A percentile compares a stretch with the other conserved stretches of the same genome.
Conservation (phyloP, 169 alveolate genomes). For the Pseudocohnilembus persalinus region DNA sequence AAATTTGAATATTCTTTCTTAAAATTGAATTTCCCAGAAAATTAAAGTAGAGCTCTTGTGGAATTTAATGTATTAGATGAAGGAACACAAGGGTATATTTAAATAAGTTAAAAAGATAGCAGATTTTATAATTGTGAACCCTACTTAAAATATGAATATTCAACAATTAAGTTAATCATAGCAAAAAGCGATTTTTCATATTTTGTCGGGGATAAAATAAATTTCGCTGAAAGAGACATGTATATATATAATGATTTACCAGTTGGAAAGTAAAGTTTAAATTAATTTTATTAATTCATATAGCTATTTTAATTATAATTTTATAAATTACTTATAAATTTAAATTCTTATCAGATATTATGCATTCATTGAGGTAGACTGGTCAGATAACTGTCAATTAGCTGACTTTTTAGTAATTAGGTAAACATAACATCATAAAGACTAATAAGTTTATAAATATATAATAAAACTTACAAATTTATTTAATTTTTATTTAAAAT, state of each 20-base stretch:
- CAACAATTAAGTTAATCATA: background rate
- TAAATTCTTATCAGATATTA: background rate
- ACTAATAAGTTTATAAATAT: conserved; percentile 35
- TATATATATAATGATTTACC: background rate
- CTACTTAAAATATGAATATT: background rate
- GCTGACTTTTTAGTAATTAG: background rate
- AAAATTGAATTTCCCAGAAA: conserved; percentile 27
- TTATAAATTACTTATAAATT: conserved; percentile 19
- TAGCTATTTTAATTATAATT: background rate
- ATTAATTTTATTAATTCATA: no score
- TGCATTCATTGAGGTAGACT: background rate
- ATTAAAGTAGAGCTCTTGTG: conserved; percentile 20
- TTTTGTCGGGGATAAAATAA: background rate
- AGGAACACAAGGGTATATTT: conserved; percentile 30
- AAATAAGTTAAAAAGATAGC: conserved; percentile 48
- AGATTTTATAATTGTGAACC: conserved; percentile 48
- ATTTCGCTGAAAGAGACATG: background rate
- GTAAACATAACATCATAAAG: conserved; percentile 20
- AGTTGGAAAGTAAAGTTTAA: no score
- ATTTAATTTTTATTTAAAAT: no score
- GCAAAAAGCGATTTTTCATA: background rate
- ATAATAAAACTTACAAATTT: background rate
- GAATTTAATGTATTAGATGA: conserved; percentile 43
- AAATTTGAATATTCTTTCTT: conserved; percentile 49
- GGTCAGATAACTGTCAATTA: background rate